phyloP scores from a whole-genome alignment of 1,284 basidiomycete genomes.

The Heterobasidion irregulare region DNA sequence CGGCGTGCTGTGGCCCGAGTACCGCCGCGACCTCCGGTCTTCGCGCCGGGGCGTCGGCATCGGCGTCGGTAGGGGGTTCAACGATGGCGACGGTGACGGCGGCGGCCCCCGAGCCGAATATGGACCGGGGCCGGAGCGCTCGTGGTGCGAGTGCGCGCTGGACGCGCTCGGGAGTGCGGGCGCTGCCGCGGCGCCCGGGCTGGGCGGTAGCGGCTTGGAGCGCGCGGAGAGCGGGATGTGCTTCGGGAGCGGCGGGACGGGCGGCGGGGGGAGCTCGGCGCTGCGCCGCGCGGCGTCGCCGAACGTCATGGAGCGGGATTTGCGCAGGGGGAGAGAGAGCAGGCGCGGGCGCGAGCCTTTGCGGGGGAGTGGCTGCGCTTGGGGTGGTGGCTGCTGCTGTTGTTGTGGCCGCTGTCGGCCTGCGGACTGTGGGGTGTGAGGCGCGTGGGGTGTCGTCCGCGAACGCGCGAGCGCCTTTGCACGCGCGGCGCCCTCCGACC shows the following conservation, averaged over 20 bases:
- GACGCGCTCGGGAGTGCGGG: not conserved
- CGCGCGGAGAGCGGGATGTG: constrained; percentile 16
- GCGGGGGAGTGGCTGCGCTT: not conserved
- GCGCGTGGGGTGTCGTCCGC: not conserved
- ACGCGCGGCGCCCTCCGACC: not conserved
- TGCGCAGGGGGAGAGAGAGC: constrained; percentile 11
- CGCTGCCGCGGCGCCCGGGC: constrained; percentile 10
- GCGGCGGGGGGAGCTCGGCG: constrained; percentile 5
- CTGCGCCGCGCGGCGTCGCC: not conserved
- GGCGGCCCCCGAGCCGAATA: too few species aligned
- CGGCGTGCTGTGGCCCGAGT: not conserved
- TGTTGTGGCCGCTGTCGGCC: not conserved
- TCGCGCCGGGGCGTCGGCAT: not conserved
- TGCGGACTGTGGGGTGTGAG: not conserved
- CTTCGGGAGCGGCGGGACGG: constrained; percentile 10
- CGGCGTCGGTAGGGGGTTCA: too few species aligned
- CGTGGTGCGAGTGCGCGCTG: not conserved
- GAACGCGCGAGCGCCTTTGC: not conserved
- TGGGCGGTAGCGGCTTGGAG: constrained; percentile 15
- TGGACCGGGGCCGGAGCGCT: too few species aligned
- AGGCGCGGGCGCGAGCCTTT: constrained; percentile 8
- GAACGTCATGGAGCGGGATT: constrained; percentile 11
- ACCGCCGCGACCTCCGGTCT: not conserved
- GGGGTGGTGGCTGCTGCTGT: not conserved
- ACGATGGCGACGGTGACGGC: too few species aligned